A percentile compares a stretch with the other conserved stretches of the same genome.
Evolutionary conservation across 78 protist genomes (phyloP).

Genomic region (Planoprotostelium fungivorum): DNA sequence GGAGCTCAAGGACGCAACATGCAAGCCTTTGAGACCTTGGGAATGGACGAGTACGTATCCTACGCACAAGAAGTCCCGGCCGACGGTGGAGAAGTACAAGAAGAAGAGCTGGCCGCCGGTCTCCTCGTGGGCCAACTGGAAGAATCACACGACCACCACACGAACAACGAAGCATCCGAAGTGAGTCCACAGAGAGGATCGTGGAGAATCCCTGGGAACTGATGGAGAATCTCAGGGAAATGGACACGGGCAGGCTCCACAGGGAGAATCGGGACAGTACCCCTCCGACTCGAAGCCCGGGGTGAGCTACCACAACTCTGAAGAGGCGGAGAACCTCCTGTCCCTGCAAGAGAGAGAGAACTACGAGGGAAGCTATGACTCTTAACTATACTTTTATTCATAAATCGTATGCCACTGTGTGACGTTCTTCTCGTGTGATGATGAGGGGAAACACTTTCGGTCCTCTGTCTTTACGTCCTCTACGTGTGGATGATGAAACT

Average conservation of each 20-base stretch:
- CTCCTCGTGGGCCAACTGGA: neutral
- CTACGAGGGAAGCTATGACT: neutral
- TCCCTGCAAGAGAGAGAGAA: neutral
- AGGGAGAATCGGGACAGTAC: neutral
- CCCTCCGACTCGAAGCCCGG: neutral
- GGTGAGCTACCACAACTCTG: neutral
- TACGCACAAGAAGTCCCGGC: neutral
- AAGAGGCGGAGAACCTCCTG: neutral
- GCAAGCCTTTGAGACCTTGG: neutral
- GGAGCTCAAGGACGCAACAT: neutral
- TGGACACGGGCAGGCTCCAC: neutral
- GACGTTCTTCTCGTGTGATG: too few species aligned
- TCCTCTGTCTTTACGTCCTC: too few species aligned
- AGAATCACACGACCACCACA: neutral
- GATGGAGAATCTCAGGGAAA: neutral
- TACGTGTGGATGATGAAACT: too few species aligned
- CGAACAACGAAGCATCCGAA: too few species aligned
- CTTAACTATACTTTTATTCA: too few species aligned
- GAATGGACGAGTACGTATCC: neutral
- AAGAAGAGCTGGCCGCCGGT: neutral
- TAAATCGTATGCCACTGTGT: too few species aligned
- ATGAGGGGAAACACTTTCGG: too few species aligned
- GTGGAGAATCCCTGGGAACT: neutral
- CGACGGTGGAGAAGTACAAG: neutral
- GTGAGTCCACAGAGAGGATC: neutral